Conservation (phyloP, 768 basidiomycete genomes). For the Strobilomyces dryophilus region DNA sequence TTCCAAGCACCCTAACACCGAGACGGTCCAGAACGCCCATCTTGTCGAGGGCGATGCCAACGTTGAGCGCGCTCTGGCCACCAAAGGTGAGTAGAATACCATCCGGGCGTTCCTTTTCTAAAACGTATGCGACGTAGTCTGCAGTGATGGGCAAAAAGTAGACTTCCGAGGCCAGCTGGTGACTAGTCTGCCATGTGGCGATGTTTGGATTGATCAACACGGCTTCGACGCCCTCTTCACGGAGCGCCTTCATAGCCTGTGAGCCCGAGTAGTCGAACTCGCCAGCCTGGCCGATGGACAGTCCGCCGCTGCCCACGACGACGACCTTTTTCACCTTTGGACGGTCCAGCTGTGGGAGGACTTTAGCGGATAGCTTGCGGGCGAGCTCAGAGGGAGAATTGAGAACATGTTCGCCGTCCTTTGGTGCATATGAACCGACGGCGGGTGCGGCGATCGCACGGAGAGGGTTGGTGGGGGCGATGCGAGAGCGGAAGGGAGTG, state of each 20-base stretch:
- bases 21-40: slow-evolving; percentile 95
- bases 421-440: slow-evolving; percentile 63
- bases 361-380: slow-evolving; percentile 87
- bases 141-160: slow-evolving; percentile 96
- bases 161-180: slow-evolving; percentile 93
- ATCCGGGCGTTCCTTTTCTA: slow-evolving; percentile 98
- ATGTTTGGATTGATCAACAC: slow-evolving; percentile 99
- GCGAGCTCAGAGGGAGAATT: slow-evolving; percentile 95
- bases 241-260: slow-evolving; percentile 95
- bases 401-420: slow-evolving; percentile 70
- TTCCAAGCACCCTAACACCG: slow-evolving; percentile 91
- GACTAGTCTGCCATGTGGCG: slow-evolving; percentile 98
- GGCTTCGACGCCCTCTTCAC: slow-evolving; percentile 91
- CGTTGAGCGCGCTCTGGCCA: slow-evolving; percentile 96
- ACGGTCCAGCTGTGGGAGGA: slow-evolving; percentile 86
- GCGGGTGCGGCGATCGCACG: slow-evolving; percentile 72
- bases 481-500: slow-evolving; percentile 33
- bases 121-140: slow-evolving; percentile 97
- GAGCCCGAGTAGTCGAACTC: slow-evolving; percentile 99
- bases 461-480: slow-evolving; percentile 47
- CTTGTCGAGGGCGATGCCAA: slow-evolving; percentile 92
- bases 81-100: slow-evolving; percentile 97
- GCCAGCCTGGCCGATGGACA: slow-evolving; percentile 97
- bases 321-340: slow-evolving; percentile 93
- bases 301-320: slow-evolving; percentile 93